Evolutionary conservation across 768 basidiomycete species (phyloP).

Genomic region (Tricholoma furcatifolium): DNA sequence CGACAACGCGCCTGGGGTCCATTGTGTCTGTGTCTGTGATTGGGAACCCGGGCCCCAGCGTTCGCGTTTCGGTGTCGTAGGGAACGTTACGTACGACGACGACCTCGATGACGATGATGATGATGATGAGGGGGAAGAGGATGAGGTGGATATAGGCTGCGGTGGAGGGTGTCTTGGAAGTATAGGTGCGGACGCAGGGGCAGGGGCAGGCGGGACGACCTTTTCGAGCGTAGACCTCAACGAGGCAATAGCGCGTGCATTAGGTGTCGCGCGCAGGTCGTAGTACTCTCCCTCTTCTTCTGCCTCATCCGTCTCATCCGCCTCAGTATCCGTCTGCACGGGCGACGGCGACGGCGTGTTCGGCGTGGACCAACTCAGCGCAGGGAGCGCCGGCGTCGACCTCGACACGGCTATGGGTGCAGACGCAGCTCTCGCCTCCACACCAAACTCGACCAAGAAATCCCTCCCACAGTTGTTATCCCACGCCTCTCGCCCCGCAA

Average conservation of each 20-base stretch:
- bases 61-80: no score
- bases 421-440: conserved; percentile 17
- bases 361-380: no score
- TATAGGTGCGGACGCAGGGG: conserved; percentile 25
- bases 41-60: no score
- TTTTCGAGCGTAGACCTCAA: conserved; percentile 53
- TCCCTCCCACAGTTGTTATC: conserved; percentile 85
- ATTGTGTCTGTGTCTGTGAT: no score
- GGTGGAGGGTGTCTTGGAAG: conserved; percentile 37
- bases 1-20: no score
- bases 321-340: not conserved
- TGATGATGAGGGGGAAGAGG: not conserved
- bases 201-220: conserved; percentile 32
- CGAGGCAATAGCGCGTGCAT: conserved; percentile 4
- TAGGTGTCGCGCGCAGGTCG: conserved; percentile 14
- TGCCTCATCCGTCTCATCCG: conserved; percentile 13
- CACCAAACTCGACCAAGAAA: conserved; percentile 71
- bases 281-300: conserved; percentile 20
- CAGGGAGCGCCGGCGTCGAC: no score
- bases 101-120: no score
- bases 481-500: conserved; percentile 81
- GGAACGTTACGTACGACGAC: no score
- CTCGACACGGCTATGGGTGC: no score
- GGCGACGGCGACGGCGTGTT: no score
- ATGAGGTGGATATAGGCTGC: not conserved